Evolutionary conservation across 2,329 filamentous ascomycete genomes (phyloP), one percentile per base, ranked within the genome.

Genomic region (Hypoxylon sp.): DNA sequence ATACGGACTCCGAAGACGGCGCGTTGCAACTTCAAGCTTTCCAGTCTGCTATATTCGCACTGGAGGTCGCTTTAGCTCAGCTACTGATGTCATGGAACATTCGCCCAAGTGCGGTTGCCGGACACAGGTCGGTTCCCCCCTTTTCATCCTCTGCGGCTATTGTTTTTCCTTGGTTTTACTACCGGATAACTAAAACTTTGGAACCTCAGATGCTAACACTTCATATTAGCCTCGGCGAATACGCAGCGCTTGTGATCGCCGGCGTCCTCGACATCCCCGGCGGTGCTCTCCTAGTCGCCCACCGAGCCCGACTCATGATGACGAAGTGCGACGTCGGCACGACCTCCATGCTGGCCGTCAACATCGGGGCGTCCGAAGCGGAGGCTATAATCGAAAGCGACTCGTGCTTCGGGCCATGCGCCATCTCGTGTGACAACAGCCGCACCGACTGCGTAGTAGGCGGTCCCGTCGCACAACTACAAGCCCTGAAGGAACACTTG

Each of bases 381-480:
- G 28, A 60, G 44, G 17, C n/a, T 22, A 11, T 60, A 15, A 51
- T 66, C 13, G 48, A 53, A 20, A 22, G 26, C 17, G 22, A 49
- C 19, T 8, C 34, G 11, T 19, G 17, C 46, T 51, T 60, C 37
- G 4, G n/a, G 26, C 22, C 44, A 22, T 30, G 61, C 7, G 48
- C 30, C 7, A 61, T 70, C 20, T 48, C 63, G 17, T 70, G 68
- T 19, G 24, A 48, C 19, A 70, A 70, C 32, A 46, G 65, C 19
- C 39, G 24, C 10, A 51, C 43, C 1, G 63, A 70, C 24, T 65
- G 55, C 32, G 68, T 70, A 4, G 22, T 70, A 11, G 63, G 60
- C 8, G 68, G 68, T 4, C 62, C 56, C 7, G 22, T 66, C 7
- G 17, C 30, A 6, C 50, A 63, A 41, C 30, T 66, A 7, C 44